Conservation (phyloP, 2,329 filamentous ascomycete genomes). For the Pseudocercospora fijiensis region DNA sequence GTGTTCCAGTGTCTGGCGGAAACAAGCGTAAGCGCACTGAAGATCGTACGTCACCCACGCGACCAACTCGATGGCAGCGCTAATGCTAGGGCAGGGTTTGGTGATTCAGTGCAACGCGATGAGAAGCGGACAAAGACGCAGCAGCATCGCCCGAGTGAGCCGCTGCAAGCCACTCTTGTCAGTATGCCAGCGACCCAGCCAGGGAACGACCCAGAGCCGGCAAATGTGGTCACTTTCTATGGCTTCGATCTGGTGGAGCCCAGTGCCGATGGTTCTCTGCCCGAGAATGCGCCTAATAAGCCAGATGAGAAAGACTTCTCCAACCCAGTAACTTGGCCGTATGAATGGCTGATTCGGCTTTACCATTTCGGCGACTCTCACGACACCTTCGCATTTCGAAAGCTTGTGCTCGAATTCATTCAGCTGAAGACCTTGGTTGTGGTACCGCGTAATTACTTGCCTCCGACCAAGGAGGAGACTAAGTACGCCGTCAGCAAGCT, state of each 20-base stretch:
- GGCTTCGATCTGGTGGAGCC: neutral
- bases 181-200: neutral
- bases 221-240: neutral
- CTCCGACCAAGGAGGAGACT: neutral
- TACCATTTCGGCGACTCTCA: slow-evolving; percentile 21
- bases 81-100: neutral
- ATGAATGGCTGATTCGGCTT: slow-evolving; percentile 13
- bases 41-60: neutral
- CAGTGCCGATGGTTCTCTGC: neutral
- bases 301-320: neutral
- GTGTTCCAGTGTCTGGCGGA: neutral
- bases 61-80: neutral
- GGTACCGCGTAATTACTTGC: neutral
- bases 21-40: neutral
- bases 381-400: slow-evolving; percentile 17
- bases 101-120: neutral
- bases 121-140: neutral
- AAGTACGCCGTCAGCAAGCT: neutral
- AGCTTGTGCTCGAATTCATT: slow-evolving; percentile 13
- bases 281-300: neutral
- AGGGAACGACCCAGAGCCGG: neutral
- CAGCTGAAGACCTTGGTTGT: slow-evolving; percentile 11
- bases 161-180: too few species aligned
- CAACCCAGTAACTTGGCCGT: slow-evolving; percentile 18
- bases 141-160: neutral